phyloP scores from a whole-genome alignment of 2,329 filamentous ascomycete species.

The Pestalotiopsis sp. region DNA sequence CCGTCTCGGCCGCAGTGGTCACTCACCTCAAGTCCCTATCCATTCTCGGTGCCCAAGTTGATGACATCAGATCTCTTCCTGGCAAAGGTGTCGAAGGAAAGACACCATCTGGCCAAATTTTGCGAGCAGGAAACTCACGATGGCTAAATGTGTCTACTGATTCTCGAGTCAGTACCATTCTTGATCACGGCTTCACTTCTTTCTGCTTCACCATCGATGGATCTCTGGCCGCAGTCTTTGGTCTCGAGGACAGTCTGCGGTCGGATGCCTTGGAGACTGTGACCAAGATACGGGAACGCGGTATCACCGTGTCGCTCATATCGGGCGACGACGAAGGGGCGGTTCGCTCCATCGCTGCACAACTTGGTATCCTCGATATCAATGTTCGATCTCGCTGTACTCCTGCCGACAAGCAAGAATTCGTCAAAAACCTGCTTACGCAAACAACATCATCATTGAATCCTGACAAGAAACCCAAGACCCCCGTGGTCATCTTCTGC shows the following conservation, averaged over 20 bases:
- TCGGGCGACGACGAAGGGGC: conserved; percentile 58
- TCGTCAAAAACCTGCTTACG: conserved; percentile 42
- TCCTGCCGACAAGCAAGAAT: conserved; percentile 49
- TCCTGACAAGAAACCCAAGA: not conserved
- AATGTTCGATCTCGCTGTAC: conserved; percentile 46
- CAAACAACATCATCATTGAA: not conserved
- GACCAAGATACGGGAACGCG: conserved; percentile 35
- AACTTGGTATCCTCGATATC: conserved; percentile 40
- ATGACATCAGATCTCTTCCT: conserved; percentile 39
- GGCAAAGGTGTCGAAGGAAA: conserved; percentile 50
- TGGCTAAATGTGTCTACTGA: conserved; percentile 45
- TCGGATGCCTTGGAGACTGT: conserved; percentile 42
- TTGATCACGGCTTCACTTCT: conserved; percentile 41
- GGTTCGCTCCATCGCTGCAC: conserved; percentile 33
- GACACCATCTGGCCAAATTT: conserved; percentile 19
- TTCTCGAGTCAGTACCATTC: conserved; percentile 34
- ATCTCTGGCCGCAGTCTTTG: conserved; percentile 42
- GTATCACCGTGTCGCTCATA: conserved; percentile 50
- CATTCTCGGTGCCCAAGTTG: conserved; percentile 23
- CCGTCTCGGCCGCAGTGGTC: conserved; percentile 48
- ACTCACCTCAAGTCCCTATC: conserved; percentile 30
- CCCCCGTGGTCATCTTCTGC: conserved; percentile 61
- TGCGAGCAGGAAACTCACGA: conserved; percentile 53
- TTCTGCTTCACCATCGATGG: conserved; percentile 50
- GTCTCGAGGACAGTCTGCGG: conserved; percentile 50